A percentile compares a stretch with the other conserved stretches of the same genome.
These are phyloP conservation scores for Eremochloa ophiuroides DNA, from an alignment of 176 grass and related monocot genomes.

Conservation along the genomic window DNA sequence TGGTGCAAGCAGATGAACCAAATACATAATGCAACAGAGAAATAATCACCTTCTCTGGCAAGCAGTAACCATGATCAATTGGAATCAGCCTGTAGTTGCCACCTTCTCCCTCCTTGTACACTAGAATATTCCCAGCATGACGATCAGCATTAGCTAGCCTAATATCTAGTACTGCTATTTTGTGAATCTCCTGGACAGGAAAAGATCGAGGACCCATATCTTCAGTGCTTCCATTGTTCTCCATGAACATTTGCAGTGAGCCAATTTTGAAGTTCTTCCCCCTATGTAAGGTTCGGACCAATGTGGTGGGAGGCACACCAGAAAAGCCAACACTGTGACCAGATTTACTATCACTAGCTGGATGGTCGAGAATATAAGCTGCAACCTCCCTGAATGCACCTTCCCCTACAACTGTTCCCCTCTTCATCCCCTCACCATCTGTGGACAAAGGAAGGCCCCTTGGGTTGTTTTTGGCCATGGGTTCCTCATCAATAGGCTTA, in stretches of 20 bases:
- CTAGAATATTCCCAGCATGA: constrained; percentile 73
- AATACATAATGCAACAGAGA: neutral
- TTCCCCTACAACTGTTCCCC: constrained; percentile 64
- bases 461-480: constrained; percentile 72
- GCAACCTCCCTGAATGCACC: constrained; percentile 81
- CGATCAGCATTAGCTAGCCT: constrained; percentile 83
- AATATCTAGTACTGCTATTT: constrained; percentile 78
- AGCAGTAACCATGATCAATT: constrained; percentile 91
- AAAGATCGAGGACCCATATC: constrained; percentile 64
- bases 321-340: constrained; percentile 42
- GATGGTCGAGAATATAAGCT: constrained; percentile 76
- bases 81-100: constrained; percentile 47
- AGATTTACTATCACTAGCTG: neutral
- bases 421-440: constrained; percentile 80
- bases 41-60: constrained; percentile 65
- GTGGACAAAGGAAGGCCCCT: constrained; percentile 53
- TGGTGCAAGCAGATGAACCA: neutral
- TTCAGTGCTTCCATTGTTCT: constrained; percentile 65
- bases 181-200: constrained; percentile 70
- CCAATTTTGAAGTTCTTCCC: constrained; percentile 69
- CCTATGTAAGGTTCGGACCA: constrained; percentile 50
- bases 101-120: constrained; percentile 44
- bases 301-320: constrained; percentile 68
- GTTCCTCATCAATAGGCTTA: constrained; percentile 87
- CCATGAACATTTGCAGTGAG: constrained; percentile 72